Conservation (phyloP, 257 asterid species). For the Cinchona pubescens region DNA sequence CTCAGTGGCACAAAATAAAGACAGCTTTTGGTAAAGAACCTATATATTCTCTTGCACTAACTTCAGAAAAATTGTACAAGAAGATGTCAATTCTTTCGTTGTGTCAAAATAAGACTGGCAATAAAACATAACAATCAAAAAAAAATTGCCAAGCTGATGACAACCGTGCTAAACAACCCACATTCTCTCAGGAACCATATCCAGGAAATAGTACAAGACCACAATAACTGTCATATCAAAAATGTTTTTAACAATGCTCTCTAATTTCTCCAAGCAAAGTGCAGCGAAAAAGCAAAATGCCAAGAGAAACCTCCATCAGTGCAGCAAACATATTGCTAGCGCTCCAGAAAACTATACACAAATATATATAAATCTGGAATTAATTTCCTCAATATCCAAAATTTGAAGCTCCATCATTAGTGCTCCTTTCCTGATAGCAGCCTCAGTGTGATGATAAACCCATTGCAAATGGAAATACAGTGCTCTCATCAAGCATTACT, state of each 20-base stretch:
- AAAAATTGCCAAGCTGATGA: not conserved
- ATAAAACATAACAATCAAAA: not conserved
- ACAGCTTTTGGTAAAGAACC: not conserved
- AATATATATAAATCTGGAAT: slow-evolving; percentile 10
- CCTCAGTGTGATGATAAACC: slow-evolving; percentile 17
- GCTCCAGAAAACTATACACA: slow-evolving; percentile 18
- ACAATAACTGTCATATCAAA: slow-evolving; percentile 5
- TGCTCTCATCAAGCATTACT: slow-evolving; percentile 37
- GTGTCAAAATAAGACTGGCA: not conserved
- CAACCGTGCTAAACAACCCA: slow-evolving; percentile 2
- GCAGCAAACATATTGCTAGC: slow-evolving; percentile 32
- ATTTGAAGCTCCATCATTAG: slow-evolving; percentile 63
- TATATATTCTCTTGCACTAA: not conserved
- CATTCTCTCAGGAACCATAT: not conserved
- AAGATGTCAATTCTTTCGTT: not conserved
- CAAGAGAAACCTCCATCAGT: slow-evolving; percentile 30
- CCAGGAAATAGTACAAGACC: slow-evolving; percentile 8
- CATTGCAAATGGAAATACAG: slow-evolving; percentile 29
- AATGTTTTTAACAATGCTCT: slow-evolving; percentile 11
- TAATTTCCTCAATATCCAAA: slow-evolving; percentile 52
- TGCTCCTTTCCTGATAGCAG: slow-evolving; percentile 38
- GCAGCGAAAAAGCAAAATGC: slow-evolving; percentile 36
- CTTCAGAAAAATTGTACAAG: not conserved
- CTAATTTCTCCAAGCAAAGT: slow-evolving; percentile 14
- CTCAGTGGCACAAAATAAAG: not conserved